phyloP scores from a whole-genome alignment of 805 yeast genomes.

The Starmerella stellata region DNA sequence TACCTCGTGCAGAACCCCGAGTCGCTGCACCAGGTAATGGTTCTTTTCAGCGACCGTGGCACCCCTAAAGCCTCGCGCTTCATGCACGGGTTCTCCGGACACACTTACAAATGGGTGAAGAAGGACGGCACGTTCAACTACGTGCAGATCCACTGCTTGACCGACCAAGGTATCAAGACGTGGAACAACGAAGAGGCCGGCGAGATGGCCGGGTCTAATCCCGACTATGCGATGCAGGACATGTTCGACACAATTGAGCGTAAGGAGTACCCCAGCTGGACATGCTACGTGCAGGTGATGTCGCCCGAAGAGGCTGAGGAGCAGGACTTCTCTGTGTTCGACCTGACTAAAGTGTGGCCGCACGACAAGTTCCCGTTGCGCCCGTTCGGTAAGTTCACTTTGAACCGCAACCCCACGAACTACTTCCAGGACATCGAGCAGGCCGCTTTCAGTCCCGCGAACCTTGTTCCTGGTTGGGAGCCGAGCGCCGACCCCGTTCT shows the following conservation, averaged over 20 bases:
- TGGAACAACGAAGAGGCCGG: constrained; percentile 31
- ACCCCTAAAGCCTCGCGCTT: constrained; percentile 36
- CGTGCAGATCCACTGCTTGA: constrained; percentile 36
- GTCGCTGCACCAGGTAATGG: constrained; percentile 37
- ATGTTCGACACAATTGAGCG: constrained; percentile 30
- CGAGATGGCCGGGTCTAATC: constrained; percentile 31
- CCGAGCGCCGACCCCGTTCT: constrained; percentile 62
- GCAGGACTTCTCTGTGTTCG: constrained; percentile 32
- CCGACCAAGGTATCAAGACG: constrained; percentile 35
- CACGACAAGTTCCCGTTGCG: constrained; percentile 38
- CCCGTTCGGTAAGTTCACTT: constrained; percentile 35
- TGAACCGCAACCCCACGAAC: constrained; percentile 39
- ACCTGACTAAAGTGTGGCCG: constrained; percentile 43
- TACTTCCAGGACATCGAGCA: constrained; percentile 36
- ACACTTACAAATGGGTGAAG: constrained; percentile 41
- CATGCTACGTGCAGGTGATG: constrained; percentile 42
- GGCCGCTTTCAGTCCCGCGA: constrained; percentile 53
- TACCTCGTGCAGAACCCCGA: constrained; percentile 38
- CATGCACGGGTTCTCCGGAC: constrained; percentile 50
- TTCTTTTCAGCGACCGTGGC: constrained; percentile 43
- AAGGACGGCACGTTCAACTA: constrained; percentile 33
- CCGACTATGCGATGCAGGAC: constrained; percentile 33
- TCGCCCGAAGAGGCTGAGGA: constrained; percentile 38
- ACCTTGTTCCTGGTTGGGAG: constrained; percentile 58
- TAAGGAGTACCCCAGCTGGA: constrained; percentile 36